Conservation (phyloP, 495 filamentous ascomycete species). For the Penicillium paxilli region DNA sequence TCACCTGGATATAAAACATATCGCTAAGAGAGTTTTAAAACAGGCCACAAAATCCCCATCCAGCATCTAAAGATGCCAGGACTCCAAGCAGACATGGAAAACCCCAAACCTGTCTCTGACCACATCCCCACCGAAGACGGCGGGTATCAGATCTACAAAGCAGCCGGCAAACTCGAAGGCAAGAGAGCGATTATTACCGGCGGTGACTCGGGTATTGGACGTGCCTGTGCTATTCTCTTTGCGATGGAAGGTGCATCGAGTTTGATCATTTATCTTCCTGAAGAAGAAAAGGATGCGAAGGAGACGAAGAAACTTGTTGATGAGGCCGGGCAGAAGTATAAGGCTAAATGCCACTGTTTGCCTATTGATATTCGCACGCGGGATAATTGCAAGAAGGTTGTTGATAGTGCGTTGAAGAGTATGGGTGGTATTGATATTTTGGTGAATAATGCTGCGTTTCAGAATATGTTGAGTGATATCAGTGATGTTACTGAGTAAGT, state of each 20-base stretch:
- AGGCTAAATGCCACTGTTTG: constrained; percentile 55
- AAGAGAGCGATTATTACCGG: constrained; percentile 81
- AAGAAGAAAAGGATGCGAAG: constrained; percentile 76
- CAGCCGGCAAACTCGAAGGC: constrained; percentile 74
- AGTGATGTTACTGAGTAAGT: constrained; percentile 69
- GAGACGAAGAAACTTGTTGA: constrained; percentile 74
- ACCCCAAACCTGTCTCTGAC: constrained; percentile 61
- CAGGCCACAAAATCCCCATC: constrained; percentile 71
- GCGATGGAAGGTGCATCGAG: constrained; percentile 82
- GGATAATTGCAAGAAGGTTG: constrained; percentile 69
- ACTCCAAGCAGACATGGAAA: constrained; percentile 63
- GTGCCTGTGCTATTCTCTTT: constrained; percentile 75
- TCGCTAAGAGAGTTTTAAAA: background rate
- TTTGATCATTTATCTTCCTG: constrained; percentile 71
- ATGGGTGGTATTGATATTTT: constrained; percentile 75
- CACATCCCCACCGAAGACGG: constrained; percentile 69
- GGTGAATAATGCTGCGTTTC: constrained; percentile 79
- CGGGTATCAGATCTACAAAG: constrained; percentile 72
- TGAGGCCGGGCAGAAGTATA: constrained; percentile 49
- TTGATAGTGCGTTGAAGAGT: constrained; percentile 60
- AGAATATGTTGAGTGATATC: constrained; percentile 73
- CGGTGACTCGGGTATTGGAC: constrained; percentile 83
- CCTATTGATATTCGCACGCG: constrained; percentile 62
- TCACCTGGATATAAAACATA: background rate
- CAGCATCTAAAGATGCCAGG: constrained; percentile 69